Percentiles rank a stretch among this genome's conserved stretches.
Conservation (phyloP, 78 protist genomes). For the Polysphondylium violaceum region DNA sequence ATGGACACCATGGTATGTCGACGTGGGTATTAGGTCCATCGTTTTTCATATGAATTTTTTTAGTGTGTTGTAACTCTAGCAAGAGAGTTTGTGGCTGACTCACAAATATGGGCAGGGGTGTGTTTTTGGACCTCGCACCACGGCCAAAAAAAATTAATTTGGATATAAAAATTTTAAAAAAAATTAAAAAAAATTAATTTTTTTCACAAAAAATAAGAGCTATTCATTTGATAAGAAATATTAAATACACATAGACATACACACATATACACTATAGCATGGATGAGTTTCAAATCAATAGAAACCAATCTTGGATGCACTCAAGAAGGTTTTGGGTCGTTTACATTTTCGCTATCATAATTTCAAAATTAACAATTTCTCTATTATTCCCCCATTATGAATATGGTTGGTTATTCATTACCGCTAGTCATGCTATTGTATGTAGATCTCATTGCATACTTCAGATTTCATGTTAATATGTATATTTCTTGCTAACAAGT, state of each 20-base stretch:
- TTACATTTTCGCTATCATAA: constrained; percentile 20
- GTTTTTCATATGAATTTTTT: no score
- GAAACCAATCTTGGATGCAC: constrained; percentile 78
- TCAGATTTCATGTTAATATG: not conserved
- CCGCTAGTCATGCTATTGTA: constrained; percentile 37
- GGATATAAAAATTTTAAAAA: not conserved
- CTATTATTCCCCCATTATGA: constrained; percentile 40
- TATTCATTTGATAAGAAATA: no score
- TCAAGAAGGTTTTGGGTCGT: constrained; percentile 59
- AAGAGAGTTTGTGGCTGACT: no score
- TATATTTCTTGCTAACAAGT: no score
- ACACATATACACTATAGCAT: not conserved
- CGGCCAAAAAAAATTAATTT: no score
- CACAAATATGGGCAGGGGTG: no score
- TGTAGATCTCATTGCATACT: not conserved
- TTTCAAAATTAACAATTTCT: not conserved
- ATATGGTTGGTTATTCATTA: constrained; percentile 55
- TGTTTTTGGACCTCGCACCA: no score
- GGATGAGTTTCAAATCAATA: constrained; percentile 68
- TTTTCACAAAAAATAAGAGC: not conserved
- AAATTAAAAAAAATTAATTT: not conserved
- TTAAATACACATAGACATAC: not conserved
- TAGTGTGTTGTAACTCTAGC: no score
- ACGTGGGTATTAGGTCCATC: no score
- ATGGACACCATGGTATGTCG: no score